Evolutionary conservation across 768 basidiomycete species (phyloP).

Genomic region (Lactarius sanguifluus): DNA sequence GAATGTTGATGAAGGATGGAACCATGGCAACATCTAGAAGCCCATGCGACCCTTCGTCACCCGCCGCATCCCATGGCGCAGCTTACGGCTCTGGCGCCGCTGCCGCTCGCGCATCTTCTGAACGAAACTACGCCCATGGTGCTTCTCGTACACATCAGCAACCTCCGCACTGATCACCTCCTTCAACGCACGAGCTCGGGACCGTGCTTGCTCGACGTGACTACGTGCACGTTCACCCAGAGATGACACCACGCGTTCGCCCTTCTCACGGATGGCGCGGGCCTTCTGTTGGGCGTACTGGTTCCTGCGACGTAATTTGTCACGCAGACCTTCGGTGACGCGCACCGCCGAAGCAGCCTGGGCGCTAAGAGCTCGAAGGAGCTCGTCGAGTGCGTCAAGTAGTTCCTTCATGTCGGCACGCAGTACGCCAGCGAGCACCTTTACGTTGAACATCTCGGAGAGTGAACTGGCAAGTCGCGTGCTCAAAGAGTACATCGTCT

Average conservation of each 20-base stretch:
- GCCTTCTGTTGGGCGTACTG: constrained; percentile 34
- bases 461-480: constrained; percentile 47
- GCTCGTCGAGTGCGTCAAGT: constrained; percentile 57
- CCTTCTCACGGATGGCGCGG: constrained; percentile 34
- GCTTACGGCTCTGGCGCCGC: constrained; percentile 23
- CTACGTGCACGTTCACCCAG: constrained; percentile 32
- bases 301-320: constrained; percentile 33
- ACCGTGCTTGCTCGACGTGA: constrained; percentile 32
- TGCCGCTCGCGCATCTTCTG: constrained; percentile 26
- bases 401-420: constrained; percentile 57
- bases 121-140: constrained; percentile 7
- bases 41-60: constrained; percentile 21
- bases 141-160: constrained; percentile 15
- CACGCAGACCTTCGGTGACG: constrained; percentile 28
- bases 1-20: not conserved
- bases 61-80: constrained; percentile 16
- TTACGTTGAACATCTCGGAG: constrained; percentile 50
- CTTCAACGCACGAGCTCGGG: constrained; percentile 34
- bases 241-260: constrained; percentile 33
- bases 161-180: constrained; percentile 27
- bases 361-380: constrained; percentile 39
- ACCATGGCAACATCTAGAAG: constrained; percentile 15
- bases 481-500: constrained; percentile 39
- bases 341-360: constrained; percentile 23
- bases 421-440: constrained; percentile 42